Conservation (phyloP, 164 flowering plant genomes). For the Umbilicus rupestris region DNA sequence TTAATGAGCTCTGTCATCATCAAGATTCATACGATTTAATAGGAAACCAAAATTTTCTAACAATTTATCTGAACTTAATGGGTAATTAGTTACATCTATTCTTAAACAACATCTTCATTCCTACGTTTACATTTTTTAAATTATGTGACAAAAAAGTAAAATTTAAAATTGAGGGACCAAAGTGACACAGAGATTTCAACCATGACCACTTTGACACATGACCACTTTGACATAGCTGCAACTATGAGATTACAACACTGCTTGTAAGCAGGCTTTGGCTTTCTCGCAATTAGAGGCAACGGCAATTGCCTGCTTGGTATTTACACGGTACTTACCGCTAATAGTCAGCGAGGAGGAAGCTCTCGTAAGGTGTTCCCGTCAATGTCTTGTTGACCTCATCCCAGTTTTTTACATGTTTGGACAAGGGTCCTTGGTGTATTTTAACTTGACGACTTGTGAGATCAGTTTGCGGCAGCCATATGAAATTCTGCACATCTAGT, state of each 20-base stretch:
- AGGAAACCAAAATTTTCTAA: too few relatives aligned
- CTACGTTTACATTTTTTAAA: too few relatives aligned
- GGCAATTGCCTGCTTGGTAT: neutral
- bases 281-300: neutral
- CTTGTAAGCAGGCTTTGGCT: neutral
- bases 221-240: too few relatives aligned
- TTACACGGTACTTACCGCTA: neutral
- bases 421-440: conserved; percentile 55
- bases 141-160: too few relatives aligned
- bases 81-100: too few relatives aligned
- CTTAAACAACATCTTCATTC: too few relatives aligned
- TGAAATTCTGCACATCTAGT: conserved; percentile 47
- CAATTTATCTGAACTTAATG: too few relatives aligned
- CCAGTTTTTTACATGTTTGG: conserved; percentile 52
- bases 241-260: neutral
- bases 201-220: too few relatives aligned
- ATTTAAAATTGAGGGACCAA: too few relatives aligned
- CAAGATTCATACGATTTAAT: too few relatives aligned
- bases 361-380: conserved; percentile 12
- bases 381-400: conserved; percentile 27
- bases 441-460: conserved; percentile 69
- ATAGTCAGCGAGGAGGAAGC: conserved; percentile 10
- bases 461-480: conserved; percentile 42
- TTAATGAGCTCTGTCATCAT: too few relatives aligned
- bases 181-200: too few relatives aligned